A percentile compares a stretch with the other conserved stretches of the same genome.
Conservation (phyloP, 179 eudicot genomes). For the Corrigiola litoralis region DNA sequence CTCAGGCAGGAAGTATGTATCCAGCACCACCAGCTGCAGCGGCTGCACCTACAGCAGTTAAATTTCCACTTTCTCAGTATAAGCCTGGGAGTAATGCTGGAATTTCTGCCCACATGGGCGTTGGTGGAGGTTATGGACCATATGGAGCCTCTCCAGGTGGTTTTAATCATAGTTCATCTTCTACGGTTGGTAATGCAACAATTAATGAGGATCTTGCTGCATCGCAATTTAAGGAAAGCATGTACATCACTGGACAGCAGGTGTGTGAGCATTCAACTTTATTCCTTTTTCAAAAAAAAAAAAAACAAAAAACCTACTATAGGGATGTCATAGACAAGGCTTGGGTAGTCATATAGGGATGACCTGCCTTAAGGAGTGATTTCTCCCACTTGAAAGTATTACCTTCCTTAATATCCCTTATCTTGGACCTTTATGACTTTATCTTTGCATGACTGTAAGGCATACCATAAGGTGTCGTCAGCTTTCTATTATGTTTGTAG, state of each 20-base stretch:
- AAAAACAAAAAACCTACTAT: too few species aligned
- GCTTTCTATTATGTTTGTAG: too few species aligned
- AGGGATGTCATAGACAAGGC: too few species aligned
- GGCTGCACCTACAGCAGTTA: slow-evolving; percentile 30
- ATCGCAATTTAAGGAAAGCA: slow-evolving; percentile 70
- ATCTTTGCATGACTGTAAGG: too few species aligned
- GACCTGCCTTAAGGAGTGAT: too few species aligned
- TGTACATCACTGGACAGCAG: slow-evolving; percentile 71
- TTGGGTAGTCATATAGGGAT: too few species aligned
- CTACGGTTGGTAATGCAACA: slow-evolving; percentile 52
- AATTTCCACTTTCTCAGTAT: slow-evolving; percentile 66
- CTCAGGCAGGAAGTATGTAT: slow-evolving; percentile 59
- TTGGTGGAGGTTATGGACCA: slow-evolving; percentile 54
- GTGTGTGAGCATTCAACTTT: slow-evolving; percentile 31
- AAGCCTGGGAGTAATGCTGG: slow-evolving; percentile 58
- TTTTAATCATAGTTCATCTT: slow-evolving; percentile 40
- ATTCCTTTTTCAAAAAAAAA: too few species aligned
- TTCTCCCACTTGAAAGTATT: too few species aligned
- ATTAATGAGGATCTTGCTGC: slow-evolving; percentile 58
- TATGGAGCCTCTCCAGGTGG: slow-evolving; percentile 52
- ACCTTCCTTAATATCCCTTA: too few species aligned
- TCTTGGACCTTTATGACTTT: too few species aligned
- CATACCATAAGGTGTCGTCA: too few species aligned
- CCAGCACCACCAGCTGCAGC: slow-evolving; percentile 52
- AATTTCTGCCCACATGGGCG: slow-evolving; percentile 51